Evolutionary conservation across 1,284 basidiomycete genomes (phyloP).

Genomic region (Sporisorium graminicola): DNA sequence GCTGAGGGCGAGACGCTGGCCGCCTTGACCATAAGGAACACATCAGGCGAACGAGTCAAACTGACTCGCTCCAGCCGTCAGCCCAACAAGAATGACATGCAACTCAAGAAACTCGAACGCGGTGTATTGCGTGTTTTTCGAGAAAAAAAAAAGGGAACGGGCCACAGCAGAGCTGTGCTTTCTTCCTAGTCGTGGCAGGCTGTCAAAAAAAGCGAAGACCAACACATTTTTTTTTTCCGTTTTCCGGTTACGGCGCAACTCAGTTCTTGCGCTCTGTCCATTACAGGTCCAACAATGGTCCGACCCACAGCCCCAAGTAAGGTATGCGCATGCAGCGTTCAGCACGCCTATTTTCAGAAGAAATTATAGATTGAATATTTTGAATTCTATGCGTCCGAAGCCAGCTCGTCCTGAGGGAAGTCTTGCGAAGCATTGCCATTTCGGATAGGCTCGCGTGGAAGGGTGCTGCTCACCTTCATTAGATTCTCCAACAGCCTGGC

Average conservation of each 20-base stretch:
- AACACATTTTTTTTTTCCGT: slow-evolving; percentile 17
- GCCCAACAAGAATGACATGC: slow-evolving; percentile 17
- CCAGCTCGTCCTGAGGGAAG: not conserved
- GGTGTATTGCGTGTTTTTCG: not conserved
- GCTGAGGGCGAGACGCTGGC: not conserved
- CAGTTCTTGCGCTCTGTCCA: not conserved
- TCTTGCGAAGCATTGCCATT: too few species aligned
- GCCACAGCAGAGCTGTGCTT: not conserved
- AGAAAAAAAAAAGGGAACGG: not conserved
- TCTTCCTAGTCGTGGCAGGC: slow-evolving; percentile 2
- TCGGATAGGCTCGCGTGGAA: not conserved
- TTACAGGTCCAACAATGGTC: slow-evolving; percentile 2
- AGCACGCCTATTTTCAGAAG: not conserved
- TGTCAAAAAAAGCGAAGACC: slow-evolving; percentile 7
- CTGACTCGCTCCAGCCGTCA: not conserved
- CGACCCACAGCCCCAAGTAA: slow-evolving; percentile 4
- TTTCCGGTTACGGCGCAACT: slow-evolving; percentile 1
- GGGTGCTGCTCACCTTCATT: not conserved
- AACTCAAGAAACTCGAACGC: slow-evolving; percentile 1
- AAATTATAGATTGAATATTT: not conserved
- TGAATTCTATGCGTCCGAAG: not conserved
- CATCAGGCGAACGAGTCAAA: not conserved
- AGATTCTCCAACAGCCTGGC: not conserved
- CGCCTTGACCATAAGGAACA: not conserved
- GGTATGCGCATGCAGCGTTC: not conserved